Base-by-base conservation (phyloP, 73 alveolate genomes). In the Paramecium tetraurelia region DNA sequence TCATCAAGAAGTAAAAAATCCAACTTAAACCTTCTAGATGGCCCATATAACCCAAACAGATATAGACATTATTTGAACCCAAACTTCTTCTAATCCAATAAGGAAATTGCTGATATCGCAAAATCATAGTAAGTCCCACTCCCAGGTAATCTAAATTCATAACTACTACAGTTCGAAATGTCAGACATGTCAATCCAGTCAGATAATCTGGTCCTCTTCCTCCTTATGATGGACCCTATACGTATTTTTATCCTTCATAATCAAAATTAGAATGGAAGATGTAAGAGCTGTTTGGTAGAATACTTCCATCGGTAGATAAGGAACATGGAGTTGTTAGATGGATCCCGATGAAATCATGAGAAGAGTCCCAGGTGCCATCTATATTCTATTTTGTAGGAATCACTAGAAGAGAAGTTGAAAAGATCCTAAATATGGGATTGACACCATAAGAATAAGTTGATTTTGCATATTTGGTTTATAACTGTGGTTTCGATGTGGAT, bases 151-250 rank as follows among this genome's bases (percentile, higher is more conserved):
- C n/a, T 24, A 8, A 20, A 22, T 18, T 20, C 20, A 33, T 31
- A 44, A 80, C 21, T 80, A 12, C 85, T 20, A 94, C 94, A 21
- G 96, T 96, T 29, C 92, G 97, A 75, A 96, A 96, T 94, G 92
- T 96, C 93, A 96, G 98, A 87, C 99, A 96, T 77, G 92, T 96
- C 86, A 97, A 96, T 59, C 99, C 99, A 58, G 97, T 96, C 46
- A 95, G 99, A 86, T 93, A 96, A 87, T 96, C 98, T 7, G 99
- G 99, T 14, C 99, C 99, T 14, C 88, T 96, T 59, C 99, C 99
- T 46, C 86, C 99, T 5, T 96, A 95, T 93, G 98, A 96, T 89
- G 99, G 99, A 40, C 95, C 98, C 35, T 96, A 94, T 93, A 96
- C 98, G 68, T 80, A 80, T 18, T 31, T 31, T 75, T 68, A 40